A percentile compares a stretch with the other conserved stretches of the same genome.
These are phyloP conservation scores for Alternaria sp. DNA, from an alignment of 2,329 filamentous ascomycete genomes.

Conservation along the genomic window DNA sequence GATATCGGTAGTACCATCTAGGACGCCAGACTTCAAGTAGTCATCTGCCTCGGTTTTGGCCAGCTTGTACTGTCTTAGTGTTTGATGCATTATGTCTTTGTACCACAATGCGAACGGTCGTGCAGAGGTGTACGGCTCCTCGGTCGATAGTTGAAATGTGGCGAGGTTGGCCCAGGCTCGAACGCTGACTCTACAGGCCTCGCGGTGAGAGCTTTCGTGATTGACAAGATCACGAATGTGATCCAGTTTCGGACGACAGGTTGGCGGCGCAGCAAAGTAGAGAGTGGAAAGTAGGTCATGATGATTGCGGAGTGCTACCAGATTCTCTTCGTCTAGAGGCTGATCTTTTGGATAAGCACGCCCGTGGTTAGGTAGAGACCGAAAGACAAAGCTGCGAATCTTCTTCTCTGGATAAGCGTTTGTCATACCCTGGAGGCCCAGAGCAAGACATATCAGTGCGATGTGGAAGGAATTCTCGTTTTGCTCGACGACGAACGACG, in stretches of 20 bases:
- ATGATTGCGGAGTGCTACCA: slow-evolving; percentile 68
- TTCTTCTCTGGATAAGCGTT: slow-evolving; percentile 60
- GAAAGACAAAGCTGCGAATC: slow-evolving; percentile 64
- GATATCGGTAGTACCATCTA: slow-evolving; percentile 51
- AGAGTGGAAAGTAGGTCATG: slow-evolving; percentile 68
- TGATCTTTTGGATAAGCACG: slow-evolving; percentile 68
- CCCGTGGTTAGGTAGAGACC: slow-evolving; percentile 67
- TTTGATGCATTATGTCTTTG: slow-evolving; percentile 60
- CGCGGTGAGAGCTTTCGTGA: slow-evolving; percentile 64
- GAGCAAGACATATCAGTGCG: slow-evolving; percentile 64
- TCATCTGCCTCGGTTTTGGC: slow-evolving; percentile 66
- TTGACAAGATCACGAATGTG: slow-evolving; percentile 64
- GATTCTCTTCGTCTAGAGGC: slow-evolving; percentile 59
- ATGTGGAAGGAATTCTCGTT: slow-evolving; percentile 66
- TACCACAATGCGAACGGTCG: slow-evolving; percentile 64
- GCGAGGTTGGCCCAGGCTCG: slow-evolving; percentile 66
- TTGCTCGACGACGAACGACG: slow-evolving; percentile 54
- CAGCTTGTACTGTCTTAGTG: slow-evolving; percentile 63
- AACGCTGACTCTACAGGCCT: slow-evolving; percentile 67
- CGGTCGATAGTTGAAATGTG: slow-evolving; percentile 64
- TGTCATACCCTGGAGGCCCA: slow-evolving; percentile 59
- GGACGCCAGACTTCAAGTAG: slow-evolving; percentile 53
- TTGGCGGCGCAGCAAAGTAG: slow-evolving; percentile 64
- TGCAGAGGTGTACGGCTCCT: slow-evolving; percentile 57
- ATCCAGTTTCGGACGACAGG: slow-evolving; percentile 61